Evolutionary conservation across 305 asterid genomes (phyloP).

Genomic region (Fraxinus sp.): DNA sequence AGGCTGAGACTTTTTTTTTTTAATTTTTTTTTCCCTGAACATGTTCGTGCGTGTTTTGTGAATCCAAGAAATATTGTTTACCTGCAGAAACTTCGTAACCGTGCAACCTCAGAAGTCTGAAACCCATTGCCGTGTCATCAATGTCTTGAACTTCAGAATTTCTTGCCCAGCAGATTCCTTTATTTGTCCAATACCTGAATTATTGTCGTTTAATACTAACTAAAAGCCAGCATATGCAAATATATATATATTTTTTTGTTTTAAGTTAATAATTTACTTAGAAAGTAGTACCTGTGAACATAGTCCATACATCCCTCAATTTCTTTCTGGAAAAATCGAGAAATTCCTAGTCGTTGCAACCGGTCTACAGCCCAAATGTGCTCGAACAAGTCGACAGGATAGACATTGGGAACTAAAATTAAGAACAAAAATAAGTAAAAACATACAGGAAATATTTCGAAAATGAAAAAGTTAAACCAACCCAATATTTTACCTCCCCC

Average conservation of each 20-base stretch:
- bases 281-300: conserved; percentile 44
- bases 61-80: conserved; percentile 18
- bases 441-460: neutral
- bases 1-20: neutral
- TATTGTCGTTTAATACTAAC: neutral
- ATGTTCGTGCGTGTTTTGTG: neutral
- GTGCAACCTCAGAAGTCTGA: conserved; percentile 78
- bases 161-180: conserved; percentile 93
- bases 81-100: conserved; percentile 79
- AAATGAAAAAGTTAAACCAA: neutral
- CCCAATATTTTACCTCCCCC: conserved; percentile 66
- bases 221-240: neutral
- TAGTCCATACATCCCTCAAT: conserved; percentile 62
- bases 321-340: conserved; percentile 58
- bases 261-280: neutral
- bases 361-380: conserved; percentile 83
- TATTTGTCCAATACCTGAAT: conserved; percentile 65
- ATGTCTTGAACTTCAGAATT: conserved; percentile 67
- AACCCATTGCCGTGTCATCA: conserved; percentile 96
- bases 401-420: conserved; percentile 71
- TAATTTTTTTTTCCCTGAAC: neutral
- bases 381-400: conserved; percentile 94
- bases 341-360: conserved; percentile 75
- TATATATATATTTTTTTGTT: neutral
- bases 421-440: neutral